These are phyloP conservation scores for Rhizodiscina lignyota DNA, from an alignment of 495 filamentous ascomycete genomes.

Conservation along the genomic window DNA sequence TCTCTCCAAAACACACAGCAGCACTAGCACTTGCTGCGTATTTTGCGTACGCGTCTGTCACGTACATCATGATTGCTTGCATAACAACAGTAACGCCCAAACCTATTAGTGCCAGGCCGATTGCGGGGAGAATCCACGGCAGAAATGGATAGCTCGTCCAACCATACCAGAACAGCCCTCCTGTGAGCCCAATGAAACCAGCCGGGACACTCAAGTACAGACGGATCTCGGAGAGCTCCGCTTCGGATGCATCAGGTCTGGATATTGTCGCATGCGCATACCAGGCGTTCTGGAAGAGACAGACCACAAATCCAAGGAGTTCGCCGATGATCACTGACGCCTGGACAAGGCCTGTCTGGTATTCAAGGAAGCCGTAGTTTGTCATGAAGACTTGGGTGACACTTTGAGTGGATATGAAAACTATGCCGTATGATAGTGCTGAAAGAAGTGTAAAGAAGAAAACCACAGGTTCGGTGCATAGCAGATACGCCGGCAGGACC, in stretches of 20 bases:
- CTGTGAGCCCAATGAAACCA: conserved; percentile 12
- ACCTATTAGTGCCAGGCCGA: conserved; percentile 12
- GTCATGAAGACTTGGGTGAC: conserved; percentile 16
- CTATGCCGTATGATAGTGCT: conserved; percentile 32
- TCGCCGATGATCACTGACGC: conserved; percentile 19
- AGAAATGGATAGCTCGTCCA: conserved; percentile 12
- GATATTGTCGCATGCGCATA: conserved; percentile 13
- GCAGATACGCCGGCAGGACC: conserved; percentile 26
- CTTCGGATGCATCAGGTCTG: conserved; percentile 17
- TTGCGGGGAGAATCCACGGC: conserved; percentile 14
- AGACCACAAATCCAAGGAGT: conserved; percentile 13
- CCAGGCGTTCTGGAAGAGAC: conserved; percentile 9
- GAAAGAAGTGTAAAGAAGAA: conserved; percentile 33
- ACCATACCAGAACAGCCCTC: conserved; percentile 15
- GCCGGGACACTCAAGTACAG: conserved; percentile 11
- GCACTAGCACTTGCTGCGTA: conserved; percentile 24
- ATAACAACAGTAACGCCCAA: conserved; percentile 13
- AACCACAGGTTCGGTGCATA: conserved; percentile 37
- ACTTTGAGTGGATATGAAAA: conserved; percentile 28
- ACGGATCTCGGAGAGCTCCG: too few relatives aligned
- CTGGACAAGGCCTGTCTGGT: conserved; percentile 17
- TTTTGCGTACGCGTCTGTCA: conserved; percentile 22
- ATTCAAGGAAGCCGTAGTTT: conserved; percentile 15
- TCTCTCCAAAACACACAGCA: conserved; percentile 21
- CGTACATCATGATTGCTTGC: conserved; percentile 15